Evolutionary conservation across 345 rosid species (phyloP), one percentile per base, ranked within the genome.

Genomic region (Gossypium australe): DNA sequence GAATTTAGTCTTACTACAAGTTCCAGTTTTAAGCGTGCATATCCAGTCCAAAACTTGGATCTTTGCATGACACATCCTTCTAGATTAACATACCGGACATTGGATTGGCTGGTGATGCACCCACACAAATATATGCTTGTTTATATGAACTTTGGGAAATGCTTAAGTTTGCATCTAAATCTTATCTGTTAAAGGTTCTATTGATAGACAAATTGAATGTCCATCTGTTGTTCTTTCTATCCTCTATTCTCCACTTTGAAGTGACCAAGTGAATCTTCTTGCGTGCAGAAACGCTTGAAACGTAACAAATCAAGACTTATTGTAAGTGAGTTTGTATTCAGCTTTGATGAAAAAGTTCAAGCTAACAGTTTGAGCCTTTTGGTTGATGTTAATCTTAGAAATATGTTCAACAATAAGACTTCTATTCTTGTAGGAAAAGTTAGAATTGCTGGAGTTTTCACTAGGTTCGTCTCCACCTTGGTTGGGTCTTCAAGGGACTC

Each of bases 401-500:
- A 45, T 59, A 53, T 72, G 56, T 71, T 80, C 69, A 63, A 58
- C 59, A 64, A 70, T 47, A 27, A 72, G 62, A 53, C 47, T 76
- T 11, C 60, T 27, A 25, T 59, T 71, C 61, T 41, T 83, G 73
- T 80, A 94, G 98, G 98, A 92, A 87, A 87, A 82, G 67, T 72
- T 93, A 59, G 98, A 95, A 77, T 67, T 95, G 59, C 80, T 76
- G 84, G 97, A 95, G 80, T 93, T 95, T 81, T 93, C 96, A 67
- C 83, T 95, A 48, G 99, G 99, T 75, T 85, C 91, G 0, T 72
- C 74, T 65, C 91, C 99, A 12, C 98, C 99, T 59, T 71, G 78
- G 82, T 79, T 95, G 80, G 99, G 94, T 79, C 89, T 88, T 74
- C 86, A 87, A 14, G 99, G 99, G 62, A 87, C 85, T 74, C 80